Base-by-base conservation (phyloP, 108 stramenopile species). In the Stephanodiscus minutulus region DNA sequence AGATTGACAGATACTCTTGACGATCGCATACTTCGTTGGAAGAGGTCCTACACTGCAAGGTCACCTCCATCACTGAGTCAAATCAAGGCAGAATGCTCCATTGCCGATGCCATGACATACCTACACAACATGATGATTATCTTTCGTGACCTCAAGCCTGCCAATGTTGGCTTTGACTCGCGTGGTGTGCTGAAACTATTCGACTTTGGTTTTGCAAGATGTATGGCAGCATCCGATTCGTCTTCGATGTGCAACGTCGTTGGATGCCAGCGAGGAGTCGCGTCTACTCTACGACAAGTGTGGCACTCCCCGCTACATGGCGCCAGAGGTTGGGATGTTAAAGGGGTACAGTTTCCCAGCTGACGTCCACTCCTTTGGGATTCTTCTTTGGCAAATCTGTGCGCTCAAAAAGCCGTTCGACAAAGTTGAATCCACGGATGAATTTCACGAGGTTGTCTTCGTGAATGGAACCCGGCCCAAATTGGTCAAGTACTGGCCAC, bases 121-220 rank as follows among this genome's bases (percentile, higher is more conserved):
- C 72, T 89, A 29, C 91, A 91, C 56, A 33, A 68, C 11, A 67
- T 81, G 43, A 72, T 72, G n/a, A 85, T 91, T 60, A 64, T 89
- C 54, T 91, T 79, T 70, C 85, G 88, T 24, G 88, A 91, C 59
- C 53, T 88, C 56, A 91, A 91, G 66, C 66, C 66, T n/a, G 74
- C 5, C 7, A 90, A 90, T 65, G 76, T 90, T 66, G 88, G 88
- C 7, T 73, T 66, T 27, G 57, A 59, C 46, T 53, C 52, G 17
- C 31, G 1, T 3, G 64, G 58, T 18, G 44, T 47, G 3, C 2
- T 66, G 13, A 73, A 76, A 66, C 54, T 89, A 17, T 89, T 89
- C 61, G 86, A 89, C 57, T 87, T 89, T 75, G 88, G 88, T 5
- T 76, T 88, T 52, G 84, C 88, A n/a, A n/a, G n/a, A n/a, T n/a